A percentile compares a stretch with the other conserved stretches of the same genome.
Conservation (phyloP, 2,329 filamentous ascomycete species). For the Ceratocystis cubensis region DNA sequence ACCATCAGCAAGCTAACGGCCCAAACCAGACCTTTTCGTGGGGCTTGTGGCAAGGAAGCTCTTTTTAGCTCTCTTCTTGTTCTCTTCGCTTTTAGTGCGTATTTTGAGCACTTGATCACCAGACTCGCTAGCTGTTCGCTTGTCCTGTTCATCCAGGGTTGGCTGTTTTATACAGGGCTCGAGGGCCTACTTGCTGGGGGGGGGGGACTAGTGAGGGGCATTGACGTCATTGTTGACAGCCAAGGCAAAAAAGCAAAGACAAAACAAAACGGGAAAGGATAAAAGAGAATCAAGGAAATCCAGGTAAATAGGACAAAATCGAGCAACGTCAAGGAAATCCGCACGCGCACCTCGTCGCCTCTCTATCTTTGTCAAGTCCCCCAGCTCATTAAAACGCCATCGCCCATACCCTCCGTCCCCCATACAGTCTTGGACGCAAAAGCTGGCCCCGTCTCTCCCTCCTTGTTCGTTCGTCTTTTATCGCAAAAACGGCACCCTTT, state of each 20-base stretch:
- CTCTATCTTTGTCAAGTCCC: background rate
- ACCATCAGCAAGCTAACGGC: no score
- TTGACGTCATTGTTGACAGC: background rate
- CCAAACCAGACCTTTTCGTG: no score
- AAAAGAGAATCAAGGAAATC: background rate
- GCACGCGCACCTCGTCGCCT: background rate
- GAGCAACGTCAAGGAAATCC: background rate
- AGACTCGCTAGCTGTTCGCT: background rate
- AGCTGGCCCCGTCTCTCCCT: background rate
- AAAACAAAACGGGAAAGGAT: background rate
- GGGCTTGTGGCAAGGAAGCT: no score
- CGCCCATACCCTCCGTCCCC: no score
- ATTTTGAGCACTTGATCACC: background rate
- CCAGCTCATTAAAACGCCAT: no score
- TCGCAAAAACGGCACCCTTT: background rate
- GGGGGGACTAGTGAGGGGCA: background rate
- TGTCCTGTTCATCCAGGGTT: background rate
- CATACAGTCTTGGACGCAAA: background rate
- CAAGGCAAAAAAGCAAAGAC: background rate
- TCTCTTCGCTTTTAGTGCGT: no score
- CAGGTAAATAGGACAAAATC: background rate
- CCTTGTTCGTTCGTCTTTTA: background rate
- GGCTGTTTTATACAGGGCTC: background rate
- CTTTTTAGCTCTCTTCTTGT: no score
- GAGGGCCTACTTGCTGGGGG: background rate